Evolutionary conservation across 129 eudicot genomes (phyloP).

Genomic region (Tagetes erecta): DNA sequence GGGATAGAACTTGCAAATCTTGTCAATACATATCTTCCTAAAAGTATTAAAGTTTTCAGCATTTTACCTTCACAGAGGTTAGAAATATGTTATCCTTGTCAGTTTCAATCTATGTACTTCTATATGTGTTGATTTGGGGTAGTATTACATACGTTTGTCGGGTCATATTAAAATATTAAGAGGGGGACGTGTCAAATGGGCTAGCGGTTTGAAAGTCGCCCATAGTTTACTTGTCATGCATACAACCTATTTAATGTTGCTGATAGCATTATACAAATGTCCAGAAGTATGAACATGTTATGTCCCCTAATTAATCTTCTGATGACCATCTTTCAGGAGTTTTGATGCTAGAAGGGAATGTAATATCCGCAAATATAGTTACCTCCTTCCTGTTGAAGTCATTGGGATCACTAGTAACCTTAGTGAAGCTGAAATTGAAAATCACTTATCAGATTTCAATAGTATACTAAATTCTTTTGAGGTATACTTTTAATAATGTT

Average conservation of each 20-base stretch:
- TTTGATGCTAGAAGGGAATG: constrained; percentile 97
- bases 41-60: constrained; percentile 77
- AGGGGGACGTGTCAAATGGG: background rate
- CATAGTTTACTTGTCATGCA: background rate
- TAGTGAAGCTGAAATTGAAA: constrained; percentile 58
- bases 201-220: background rate
- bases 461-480: constrained; percentile 61
- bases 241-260: background rate
- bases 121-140: background rate
- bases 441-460: constrained; percentile 69
- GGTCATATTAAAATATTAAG: background rate
- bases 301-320: constrained; percentile 4
- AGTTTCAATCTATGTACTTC: background rate
- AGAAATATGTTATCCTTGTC: constrained; percentile 17
- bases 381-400: constrained; percentile 89
- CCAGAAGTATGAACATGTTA: background rate
- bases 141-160: background rate
- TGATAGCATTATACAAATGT: background rate
- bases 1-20: constrained; percentile 74
- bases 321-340: constrained; percentile 51
- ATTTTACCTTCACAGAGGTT: constrained; percentile 87
- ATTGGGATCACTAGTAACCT: constrained; percentile 65
- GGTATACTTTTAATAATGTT: constrained; percentile 43
- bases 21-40: constrained; percentile 74
- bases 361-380: constrained; percentile 78